These are phyloP conservation scores for Galerina sulciceps DNA, from an alignment of 768 basidiomycete species.

Conservation along the genomic window DNA sequence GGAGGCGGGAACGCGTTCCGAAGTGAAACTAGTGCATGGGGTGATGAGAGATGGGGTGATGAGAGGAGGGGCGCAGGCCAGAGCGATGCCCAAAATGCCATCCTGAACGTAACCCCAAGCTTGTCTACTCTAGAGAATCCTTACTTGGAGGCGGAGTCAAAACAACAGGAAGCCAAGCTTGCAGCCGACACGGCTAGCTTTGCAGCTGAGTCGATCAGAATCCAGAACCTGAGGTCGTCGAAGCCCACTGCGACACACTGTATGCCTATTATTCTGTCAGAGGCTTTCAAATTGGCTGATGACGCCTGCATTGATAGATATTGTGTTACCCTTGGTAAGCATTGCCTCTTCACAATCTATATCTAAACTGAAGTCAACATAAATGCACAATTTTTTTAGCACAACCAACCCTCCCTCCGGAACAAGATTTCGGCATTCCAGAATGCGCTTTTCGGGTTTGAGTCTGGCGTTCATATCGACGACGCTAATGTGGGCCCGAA, in stretches of 20 bases:
- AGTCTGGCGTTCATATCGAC: not conserved
- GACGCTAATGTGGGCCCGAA: not conserved
- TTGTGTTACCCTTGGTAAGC: slow-evolving; percentile 36
- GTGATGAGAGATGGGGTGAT: too few species aligned
- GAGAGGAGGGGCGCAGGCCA: too few species aligned
- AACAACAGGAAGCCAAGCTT: too few species aligned
- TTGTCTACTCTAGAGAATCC: too few species aligned
- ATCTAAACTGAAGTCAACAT: not conserved
- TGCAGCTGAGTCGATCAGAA: too few species aligned
- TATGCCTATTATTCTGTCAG: slow-evolving; percentile 12
- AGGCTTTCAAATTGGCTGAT: not conserved
- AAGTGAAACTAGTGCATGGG: too few species aligned
- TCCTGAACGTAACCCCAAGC: too few species aligned
- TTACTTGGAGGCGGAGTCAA: too few species aligned
- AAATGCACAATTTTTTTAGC: slow-evolving; percentile 11
- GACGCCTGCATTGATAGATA: slow-evolving; percentile 20
- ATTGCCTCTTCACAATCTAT: not conserved
- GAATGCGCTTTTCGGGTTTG: slow-evolving; percentile 38
- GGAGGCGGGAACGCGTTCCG: too few species aligned
- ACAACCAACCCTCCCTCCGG: slow-evolving; percentile 43
- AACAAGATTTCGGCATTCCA: slow-evolving; percentile 41
- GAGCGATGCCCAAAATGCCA: too few species aligned
- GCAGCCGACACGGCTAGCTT: too few species aligned
- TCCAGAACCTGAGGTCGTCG: too few species aligned
- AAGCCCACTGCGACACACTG: slow-evolving; percentile 34